Evolutionary conservation across 2,329 filamentous ascomycete genomes (phyloP).

Genomic region (Fusarium dimerum): DNA sequence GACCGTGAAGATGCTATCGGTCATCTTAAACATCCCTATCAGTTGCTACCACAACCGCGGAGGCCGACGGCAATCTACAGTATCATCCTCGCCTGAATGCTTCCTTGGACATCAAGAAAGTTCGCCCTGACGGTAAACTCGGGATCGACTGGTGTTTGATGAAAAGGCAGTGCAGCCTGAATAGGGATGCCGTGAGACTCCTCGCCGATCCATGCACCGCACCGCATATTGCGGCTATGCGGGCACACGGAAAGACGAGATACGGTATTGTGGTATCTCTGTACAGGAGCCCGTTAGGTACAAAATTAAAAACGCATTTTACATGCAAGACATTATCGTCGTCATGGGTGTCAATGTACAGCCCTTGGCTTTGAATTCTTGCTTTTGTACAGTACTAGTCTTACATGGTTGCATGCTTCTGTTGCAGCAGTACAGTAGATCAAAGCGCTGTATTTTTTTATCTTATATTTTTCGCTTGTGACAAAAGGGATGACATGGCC

Average conservation of each 20-base stretch:
- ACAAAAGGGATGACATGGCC: slow-evolving; percentile 6
- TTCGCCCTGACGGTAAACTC: neutral
- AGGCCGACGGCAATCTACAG: too few relatives aligned
- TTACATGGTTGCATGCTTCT: neutral
- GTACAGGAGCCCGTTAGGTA: neutral
- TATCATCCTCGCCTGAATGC: neutral
- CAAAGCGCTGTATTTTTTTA: neutral
- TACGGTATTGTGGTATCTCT: neutral
- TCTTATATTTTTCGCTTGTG: neutral
- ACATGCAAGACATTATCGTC: slow-evolving; percentile 23
- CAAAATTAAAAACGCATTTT: slow-evolving; percentile 2
- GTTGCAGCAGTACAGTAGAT: neutral
- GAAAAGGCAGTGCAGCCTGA: neutral
- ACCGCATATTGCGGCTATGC: neutral
- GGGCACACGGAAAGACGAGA: neutral
- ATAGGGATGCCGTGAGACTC: neutral
- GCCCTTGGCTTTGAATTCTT: slow-evolving; percentile 21
- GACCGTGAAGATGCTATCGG: neutral
- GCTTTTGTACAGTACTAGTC: slow-evolving; percentile 12
- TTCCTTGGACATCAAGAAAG: neutral
- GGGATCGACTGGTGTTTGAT: neutral
- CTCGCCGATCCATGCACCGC: neutral
- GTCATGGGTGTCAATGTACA: slow-evolving; percentile 10
- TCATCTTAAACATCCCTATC: neutral
- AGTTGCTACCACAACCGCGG: too few relatives aligned